Conservation (phyloP, 108 stramenopile genomes). For the Asterionellopsis glacialis region DNA sequence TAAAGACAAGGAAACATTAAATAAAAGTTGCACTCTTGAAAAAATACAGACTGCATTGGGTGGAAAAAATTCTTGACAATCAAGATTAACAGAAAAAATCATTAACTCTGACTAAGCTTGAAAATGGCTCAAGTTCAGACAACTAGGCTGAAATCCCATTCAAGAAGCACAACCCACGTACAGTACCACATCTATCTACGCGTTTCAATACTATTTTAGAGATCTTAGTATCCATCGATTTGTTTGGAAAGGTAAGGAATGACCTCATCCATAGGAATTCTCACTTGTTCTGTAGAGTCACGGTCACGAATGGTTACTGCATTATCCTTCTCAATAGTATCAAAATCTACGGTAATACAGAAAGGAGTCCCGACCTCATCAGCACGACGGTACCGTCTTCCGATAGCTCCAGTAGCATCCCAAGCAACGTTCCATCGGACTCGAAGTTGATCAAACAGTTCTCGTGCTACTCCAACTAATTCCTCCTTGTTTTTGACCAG, state of each 20-base stretch:
- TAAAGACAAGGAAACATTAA: too few relatives aligned
- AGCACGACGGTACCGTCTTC: slow-evolving; percentile 86
- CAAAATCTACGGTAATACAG: slow-evolving; percentile 97
- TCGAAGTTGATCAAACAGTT: slow-evolving; percentile 69
- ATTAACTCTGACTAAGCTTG: too few relatives aligned
- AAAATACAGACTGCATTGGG: too few relatives aligned
- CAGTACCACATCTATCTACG: too few relatives aligned
- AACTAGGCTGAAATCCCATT: too few relatives aligned
- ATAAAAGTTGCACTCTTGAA: too few relatives aligned
- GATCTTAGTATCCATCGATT: slow-evolving; percentile 70
- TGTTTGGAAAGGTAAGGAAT: slow-evolving; percentile 71
- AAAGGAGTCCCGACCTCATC: slow-evolving; percentile 96
- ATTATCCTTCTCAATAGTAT: slow-evolving; percentile 88
- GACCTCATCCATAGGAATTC: slow-evolving; percentile 86
- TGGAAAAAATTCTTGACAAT: too few relatives aligned
- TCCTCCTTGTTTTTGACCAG: slow-evolving; percentile 93
- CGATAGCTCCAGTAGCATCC: slow-evolving; percentile 92
- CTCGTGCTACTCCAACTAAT: slow-evolving; percentile 69
- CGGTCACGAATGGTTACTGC: slow-evolving; percentile 93
- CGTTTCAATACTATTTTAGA: too few relatives aligned
- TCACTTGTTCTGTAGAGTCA: slow-evolving; percentile 92
- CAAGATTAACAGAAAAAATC: too few relatives aligned
- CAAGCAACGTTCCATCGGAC: slow-evolving; percentile 76
- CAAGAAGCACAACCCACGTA: too few relatives aligned
- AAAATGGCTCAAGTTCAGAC: too few relatives aligned